Base-by-base conservation (phyloP, 352 stramenopile genomes). In the Thraustochytrium sp. region DNA sequence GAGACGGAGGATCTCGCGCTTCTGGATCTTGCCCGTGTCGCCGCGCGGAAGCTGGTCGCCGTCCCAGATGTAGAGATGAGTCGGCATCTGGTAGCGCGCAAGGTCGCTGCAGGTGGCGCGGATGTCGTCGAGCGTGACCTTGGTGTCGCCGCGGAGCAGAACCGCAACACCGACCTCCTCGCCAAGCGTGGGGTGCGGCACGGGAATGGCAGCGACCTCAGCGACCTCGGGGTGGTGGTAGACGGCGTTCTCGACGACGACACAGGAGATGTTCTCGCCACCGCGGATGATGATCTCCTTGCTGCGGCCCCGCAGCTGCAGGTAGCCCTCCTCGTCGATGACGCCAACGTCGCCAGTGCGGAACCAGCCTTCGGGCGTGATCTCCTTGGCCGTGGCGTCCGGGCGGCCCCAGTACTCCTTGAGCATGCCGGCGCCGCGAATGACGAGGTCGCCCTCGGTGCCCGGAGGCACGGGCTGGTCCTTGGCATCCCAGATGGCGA, bases 171-270 rank as follows among this genome's bases (percentile, higher is more conserved):
- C 95, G 18, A 90, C 94, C n/a, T 31, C 21, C 65, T 85, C 61
- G n/a, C 77, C 56, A 40, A 65, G 26, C 68, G 29, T 51, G 18
- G 93, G 90, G 77, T 97, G 90, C 0, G 87, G 77, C 3, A 95
- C 76, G 0, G 92, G 93, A 74, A 96, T 89, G 21, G 97, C 91
- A 8, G 90, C 90, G 31, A 91, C 92, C 85, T 97, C 93, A 0
- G 85, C 82, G 21, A 97, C 86, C 29, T 92, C 82, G 11, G 89
- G 88, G 74, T 96, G 91, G 26, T 92, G 91, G 31, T 96, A 84
- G 53, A 97, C 63, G 38, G 89, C 88, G 26, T 90, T 89, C 72
- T 87, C 84, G 68, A 87, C 62, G 3, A 86, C 84, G 59, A 83
- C 37, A 2, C 42, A 62, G 44, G 42, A 76, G 18, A 88, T 86